Evolutionary conservation across 495 filamentous ascomycete species (phyloP), one percentile per base, ranked within the genome.

Genomic region (Lepraria neglecta): DNA sequence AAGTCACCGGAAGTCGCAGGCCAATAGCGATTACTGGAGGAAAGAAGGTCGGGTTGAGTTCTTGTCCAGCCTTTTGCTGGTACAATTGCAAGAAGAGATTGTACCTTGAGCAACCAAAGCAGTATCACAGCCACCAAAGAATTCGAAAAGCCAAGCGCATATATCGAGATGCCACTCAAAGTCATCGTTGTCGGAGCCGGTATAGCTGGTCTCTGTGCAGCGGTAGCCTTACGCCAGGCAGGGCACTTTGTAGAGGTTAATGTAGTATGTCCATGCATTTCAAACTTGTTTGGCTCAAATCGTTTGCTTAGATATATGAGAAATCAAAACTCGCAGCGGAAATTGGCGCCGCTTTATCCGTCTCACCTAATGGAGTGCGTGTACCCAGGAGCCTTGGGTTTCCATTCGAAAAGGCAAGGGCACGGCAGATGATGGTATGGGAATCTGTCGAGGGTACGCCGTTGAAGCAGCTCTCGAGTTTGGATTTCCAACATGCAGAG

Each of bases 261-360:
- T 24, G 59, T 30, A 10, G 30, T 6, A 15, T 3, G 9, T 24
- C 56, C 24, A 35, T 6, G 19, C 17, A 4, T 5, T 38, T 14
- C 21, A 7, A 15, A 10, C 9, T 6, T 6, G 19, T 31, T 21
- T 24, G 6, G 17, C 21, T 57, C 3, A 43, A 27, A 43, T 15
- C 1, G 4, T 15, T 27, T 24, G 3, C 28, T 4, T 14, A 67
- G 63, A 60, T 69, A 24, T 62, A 67, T 27, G 63, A 67, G 46
- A 66, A 67, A n/a, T 70, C 66, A 2, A 33, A 50, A 12, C 67
- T 70, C 52, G 68, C 66, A 17, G 33, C 64, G 45, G 78, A 82
- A 59, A 71, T 78, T 38, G 80, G 80, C 3, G 80, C 80, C 0
- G 79, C 78, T 15, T 72, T 82, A 56, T 66, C 67, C 7, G 45